Base-by-base conservation (phyloP, 495 filamentous ascomycete species). In the Saxophila tyrrhenica region DNA sequence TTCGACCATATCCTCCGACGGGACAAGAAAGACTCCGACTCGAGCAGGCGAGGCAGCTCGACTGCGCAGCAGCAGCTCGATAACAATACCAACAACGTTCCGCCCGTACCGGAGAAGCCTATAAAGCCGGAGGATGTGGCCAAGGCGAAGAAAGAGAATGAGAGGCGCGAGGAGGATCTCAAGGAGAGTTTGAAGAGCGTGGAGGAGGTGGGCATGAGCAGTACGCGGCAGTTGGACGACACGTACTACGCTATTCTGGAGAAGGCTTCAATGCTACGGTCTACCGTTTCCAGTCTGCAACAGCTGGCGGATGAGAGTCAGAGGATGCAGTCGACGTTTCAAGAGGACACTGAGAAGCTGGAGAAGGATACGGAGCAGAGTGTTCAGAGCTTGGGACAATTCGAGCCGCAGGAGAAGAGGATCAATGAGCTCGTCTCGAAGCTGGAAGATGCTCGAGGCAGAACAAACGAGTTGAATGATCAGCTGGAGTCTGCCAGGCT, bases 201-300 rank as follows among this genome's bases (percentile, higher is more conserved):
- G 7, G 59, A 62, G 43, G 59, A 58, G 39, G 9, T 57, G 16
- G 59, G 59, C 25, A 57, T 57, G 59, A 46, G 48, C 23, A 51
- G 35, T 2, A 92, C 82, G 19, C 77, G 79, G 56, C 78, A 78
- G 43, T 76, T 96, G n/a, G 87, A 94, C 63, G 84, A 85, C 60
- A 89, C 84, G 0, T 94, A 94, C 70, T 89, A 90, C 62, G 81
- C 84, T 2, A 74, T 96, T 3, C 73, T 92, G 16, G 84, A 91
- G 63, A 91, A 85, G 55, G 73, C 91, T 25, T 75, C 78, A 42
- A 68, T 79, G 0, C 71, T 96, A 29, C 81, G 83, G 49, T 72
- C 75, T 48, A 87, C 83, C 1, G 78, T 94, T 21, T 57, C 70
- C 1, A 78, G 75, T 2, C 76, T 96, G 19, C 81, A 85, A 56